A percentile compares a stretch with the other conserved stretches of the same genome.
Conservation (phyloP, 23 red algal genomes). For the Agarophyton chilense region DNA sequence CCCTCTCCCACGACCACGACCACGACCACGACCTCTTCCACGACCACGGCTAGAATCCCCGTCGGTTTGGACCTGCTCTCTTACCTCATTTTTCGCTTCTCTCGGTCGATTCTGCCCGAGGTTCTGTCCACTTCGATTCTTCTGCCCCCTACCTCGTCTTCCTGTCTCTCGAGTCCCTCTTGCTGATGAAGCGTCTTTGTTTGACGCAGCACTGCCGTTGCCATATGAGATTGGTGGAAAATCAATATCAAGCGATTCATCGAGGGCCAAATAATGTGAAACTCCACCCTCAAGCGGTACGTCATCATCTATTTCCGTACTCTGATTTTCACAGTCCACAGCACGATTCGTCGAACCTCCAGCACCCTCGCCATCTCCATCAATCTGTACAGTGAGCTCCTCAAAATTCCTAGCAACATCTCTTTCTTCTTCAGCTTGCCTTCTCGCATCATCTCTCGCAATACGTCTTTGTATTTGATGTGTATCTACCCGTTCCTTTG, state of each 20-base stretch:
- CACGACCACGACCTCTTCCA: constrained; percentile 30
- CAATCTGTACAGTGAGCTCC: not conserved
- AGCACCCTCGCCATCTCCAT: not conserved
- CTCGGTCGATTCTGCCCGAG: not conserved
- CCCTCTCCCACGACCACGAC: constrained; percentile 2
- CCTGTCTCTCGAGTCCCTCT: not conserved
- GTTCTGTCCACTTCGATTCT: not conserved
- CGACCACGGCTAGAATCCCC: not conserved
- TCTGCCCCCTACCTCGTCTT: not conserved
- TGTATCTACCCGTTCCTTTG: not conserved
- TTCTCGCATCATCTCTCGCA: constrained; percentile 10
- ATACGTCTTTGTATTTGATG: constrained; percentile 4
- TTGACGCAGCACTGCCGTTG: not conserved
- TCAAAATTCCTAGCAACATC: not conserved
- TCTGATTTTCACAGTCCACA: not conserved
- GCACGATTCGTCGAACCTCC: not conserved
- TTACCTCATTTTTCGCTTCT: not conserved
- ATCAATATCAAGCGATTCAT: constrained; percentile 27
- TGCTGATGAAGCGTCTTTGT: not conserved
- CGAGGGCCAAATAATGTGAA: not conserved
- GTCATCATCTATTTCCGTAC: not conserved
- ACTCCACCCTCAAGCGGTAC: constrained; percentile 9
- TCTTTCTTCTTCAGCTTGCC: constrained; percentile 20
- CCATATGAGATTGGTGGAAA: constrained; percentile 6
- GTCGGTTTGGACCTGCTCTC: not conserved